Conservation (phyloP, 2,329 filamentous ascomycete species). For the Botrytis deweyae region DNA sequence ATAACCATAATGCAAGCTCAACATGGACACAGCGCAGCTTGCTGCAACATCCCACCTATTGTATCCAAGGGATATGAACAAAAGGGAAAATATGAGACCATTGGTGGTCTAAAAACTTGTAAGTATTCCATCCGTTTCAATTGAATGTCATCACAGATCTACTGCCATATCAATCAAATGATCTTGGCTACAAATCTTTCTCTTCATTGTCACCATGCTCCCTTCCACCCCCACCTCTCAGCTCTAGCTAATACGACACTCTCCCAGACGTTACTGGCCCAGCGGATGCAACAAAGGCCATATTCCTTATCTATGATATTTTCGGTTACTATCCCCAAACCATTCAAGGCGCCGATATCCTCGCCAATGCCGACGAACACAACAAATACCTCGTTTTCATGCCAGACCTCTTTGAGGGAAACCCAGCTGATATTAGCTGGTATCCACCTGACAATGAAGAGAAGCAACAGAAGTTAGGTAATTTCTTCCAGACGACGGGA, state of each 20-base stretch:
- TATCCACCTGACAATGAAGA: conserved; percentile 59
- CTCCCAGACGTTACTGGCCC: conserved; percentile 47
- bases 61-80: conserved; percentile 54
- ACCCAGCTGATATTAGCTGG: conserved; percentile 48
- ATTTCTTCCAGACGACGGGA: conserved; percentile 51
- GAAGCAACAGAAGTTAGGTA: conserved; percentile 57
- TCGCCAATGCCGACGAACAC: conserved; percentile 52
- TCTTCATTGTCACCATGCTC: background rate
- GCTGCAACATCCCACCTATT: conserved; percentile 59
- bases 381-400: conserved; percentile 83
- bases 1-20: conserved; percentile 24
- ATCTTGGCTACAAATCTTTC: background rate
- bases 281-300: conserved; percentile 52
- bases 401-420: conserved; percentile 84
- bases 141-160: background rate
- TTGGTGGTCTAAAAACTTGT: conserved; percentile 57
- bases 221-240: background rate
- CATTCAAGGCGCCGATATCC: conserved; percentile 67
- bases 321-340: conserved; percentile 71
- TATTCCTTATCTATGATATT: conserved; percentile 62
- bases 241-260: background rate
- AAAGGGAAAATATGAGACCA: conserved; percentile 56
- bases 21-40: conserved; percentile 54
- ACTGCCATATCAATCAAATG: background rate
- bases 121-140: conserved; percentile 25